These are phyloP conservation scores for Trichoderma pleuroti DNA, from an alignment of 2,329 filamentous ascomycete genomes.

Conservation along the genomic window DNA sequence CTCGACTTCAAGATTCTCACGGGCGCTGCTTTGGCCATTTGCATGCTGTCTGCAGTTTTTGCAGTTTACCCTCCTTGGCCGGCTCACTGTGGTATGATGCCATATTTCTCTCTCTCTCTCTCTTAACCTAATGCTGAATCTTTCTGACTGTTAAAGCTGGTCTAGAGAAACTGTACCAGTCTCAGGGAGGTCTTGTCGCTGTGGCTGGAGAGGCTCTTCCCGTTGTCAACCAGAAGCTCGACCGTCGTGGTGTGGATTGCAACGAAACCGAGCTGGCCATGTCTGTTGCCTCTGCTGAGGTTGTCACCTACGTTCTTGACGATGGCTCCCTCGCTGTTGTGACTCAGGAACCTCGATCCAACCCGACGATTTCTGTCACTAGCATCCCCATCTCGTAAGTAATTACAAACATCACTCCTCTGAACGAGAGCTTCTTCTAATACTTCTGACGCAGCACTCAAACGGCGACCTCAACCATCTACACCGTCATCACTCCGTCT, in stretches of 20 bases:
- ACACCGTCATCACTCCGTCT: slow-evolving; percentile 27
- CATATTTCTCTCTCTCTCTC: too few relatives aligned
- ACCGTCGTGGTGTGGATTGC: slow-evolving; percentile 23
- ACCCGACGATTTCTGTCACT: slow-evolving; percentile 17
- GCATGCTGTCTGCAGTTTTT: slow-evolving; percentile 27
- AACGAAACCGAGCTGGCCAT: slow-evolving; percentile 19
- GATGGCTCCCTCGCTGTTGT: slow-evolving; percentile 12
- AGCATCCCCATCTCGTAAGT: slow-evolving; percentile 37
- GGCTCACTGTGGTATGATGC: slow-evolving; percentile 27
- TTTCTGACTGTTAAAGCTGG: background rate
- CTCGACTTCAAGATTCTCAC: slow-evolving; percentile 21
- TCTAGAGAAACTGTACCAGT: slow-evolving; percentile 9
- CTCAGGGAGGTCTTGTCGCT: background rate
- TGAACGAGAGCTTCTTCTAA: background rate
- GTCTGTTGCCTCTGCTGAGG: slow-evolving; percentile 17
- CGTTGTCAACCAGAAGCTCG: slow-evolving; percentile 24
- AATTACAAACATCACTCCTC: too few relatives aligned
- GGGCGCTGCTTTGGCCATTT: slow-evolving; percentile 15
- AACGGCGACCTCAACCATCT: slow-evolving; percentile 34
- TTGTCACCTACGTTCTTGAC: slow-evolving; percentile 19
- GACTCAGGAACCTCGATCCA: background rate
- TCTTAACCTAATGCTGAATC: background rate
- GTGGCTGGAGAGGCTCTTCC: slow-evolving; percentile 9
- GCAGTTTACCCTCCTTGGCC: slow-evolving; percentile 31
- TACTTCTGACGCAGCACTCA: slow-evolving; percentile 28